Conservation (phyloP, 139 green algal species). For the Chlorella sorokiniana region DNA sequence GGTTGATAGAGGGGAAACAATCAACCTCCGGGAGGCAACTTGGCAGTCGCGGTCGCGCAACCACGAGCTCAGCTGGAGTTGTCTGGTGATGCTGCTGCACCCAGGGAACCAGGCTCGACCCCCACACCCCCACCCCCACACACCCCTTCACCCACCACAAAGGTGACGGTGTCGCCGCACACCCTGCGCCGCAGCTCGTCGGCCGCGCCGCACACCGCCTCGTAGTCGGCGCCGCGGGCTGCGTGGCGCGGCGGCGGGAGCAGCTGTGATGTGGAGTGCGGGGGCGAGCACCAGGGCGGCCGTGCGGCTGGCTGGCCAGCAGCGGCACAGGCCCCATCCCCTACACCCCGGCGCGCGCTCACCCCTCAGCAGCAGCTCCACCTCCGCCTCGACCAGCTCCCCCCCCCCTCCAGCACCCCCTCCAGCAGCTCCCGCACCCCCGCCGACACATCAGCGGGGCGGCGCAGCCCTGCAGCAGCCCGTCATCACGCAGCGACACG, state of each 20-base stretch:
- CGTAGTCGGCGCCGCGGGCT: constrained; percentile 69
- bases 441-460: not conserved
- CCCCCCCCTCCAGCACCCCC: constrained; percentile 29
- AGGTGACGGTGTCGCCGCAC: constrained; percentile 73
- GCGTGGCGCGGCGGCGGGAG: no score
- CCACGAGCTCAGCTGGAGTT: no score
- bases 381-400: constrained; percentile 52
- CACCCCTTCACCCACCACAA: constrained; percentile 64
- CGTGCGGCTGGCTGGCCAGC: not conserved
- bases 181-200: constrained; percentile 62
- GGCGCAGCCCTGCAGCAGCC: constrained; percentile 25
- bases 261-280: not conserved
- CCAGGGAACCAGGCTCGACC: no score
- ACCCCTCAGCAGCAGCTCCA: constrained; percentile 62
- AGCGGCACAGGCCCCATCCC: not conserved
- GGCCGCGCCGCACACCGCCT: constrained; percentile 60
- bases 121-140: not conserved
- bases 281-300: not conserved
- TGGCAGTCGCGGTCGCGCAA: no score
- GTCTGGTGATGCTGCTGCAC: no score
- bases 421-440: constrained; percentile 18
- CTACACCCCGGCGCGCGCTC: no score
- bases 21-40: no score
- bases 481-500: constrained; percentile 25
- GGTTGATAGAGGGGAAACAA: no score